phyloP scores from a whole-genome alignment of 768 basidiomycete species.

The Suillus clintonianus region DNA sequence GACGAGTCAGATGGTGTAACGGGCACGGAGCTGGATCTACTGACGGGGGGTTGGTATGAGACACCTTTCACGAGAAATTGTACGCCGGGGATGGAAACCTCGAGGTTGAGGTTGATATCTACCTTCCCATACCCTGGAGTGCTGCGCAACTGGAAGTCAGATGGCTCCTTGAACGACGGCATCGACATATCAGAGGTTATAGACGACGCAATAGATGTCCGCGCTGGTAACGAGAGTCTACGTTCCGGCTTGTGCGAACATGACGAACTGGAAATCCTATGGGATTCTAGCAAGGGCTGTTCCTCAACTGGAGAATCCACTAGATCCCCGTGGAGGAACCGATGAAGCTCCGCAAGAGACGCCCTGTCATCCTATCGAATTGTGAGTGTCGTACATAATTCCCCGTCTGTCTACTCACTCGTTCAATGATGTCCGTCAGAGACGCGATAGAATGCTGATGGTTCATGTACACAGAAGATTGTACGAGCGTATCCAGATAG shows the following conservation, averaged over 20 bases:
- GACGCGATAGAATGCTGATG: constrained; percentile 83
- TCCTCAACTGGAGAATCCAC: constrained; percentile 24
- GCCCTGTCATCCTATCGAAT: constrained; percentile 66
- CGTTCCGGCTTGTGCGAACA: constrained; percentile 58
- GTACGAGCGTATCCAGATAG: constrained; percentile 22
- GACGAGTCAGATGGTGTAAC: neutral
- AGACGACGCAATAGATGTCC: constrained; percentile 64
- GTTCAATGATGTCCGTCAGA: constrained; percentile 76
- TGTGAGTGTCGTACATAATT: constrained; percentile 5
- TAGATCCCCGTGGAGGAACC: constrained; percentile 51
- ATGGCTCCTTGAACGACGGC: constrained; percentile 30
- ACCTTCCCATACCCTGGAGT: no score
- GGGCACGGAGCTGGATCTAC: neutral
- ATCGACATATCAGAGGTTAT: constrained; percentile 52
- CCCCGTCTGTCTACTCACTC: constrained; percentile 48
- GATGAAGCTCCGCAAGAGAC: constrained; percentile 74
- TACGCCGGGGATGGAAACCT: no score
- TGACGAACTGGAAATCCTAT: constrained; percentile 33
- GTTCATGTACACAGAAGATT: constrained; percentile 65
- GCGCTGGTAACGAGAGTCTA: constrained; percentile 68
- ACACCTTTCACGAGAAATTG: no score
- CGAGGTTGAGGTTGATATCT: no score
- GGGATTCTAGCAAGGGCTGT: constrained; percentile 16
- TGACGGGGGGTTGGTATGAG: no score
- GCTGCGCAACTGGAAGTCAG: constrained; percentile 69